Conservation (phyloP, 306 rosid species). For the Crataegus laevigata region DNA sequence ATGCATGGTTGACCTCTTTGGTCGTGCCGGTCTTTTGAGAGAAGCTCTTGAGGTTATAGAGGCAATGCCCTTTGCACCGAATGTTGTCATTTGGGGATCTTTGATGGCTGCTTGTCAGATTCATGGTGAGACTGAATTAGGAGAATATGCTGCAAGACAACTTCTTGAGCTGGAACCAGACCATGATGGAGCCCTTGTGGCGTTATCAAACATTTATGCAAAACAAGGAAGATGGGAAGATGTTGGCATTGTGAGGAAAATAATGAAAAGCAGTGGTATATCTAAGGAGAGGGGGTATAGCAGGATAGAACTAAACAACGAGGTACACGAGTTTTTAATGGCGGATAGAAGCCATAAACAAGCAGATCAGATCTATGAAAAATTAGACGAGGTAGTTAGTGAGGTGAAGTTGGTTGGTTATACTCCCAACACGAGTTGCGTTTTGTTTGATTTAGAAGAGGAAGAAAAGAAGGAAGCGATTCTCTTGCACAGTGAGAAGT, state of each 20-base stretch:
- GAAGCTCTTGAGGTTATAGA: slow-evolving; percentile 74
- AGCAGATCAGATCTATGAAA: slow-evolving; percentile 55
- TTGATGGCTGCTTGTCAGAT: slow-evolving; percentile 78
- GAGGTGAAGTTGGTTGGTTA: slow-evolving; percentile 61
- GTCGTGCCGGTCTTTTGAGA: slow-evolving; percentile 69
- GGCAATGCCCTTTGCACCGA: slow-evolving; percentile 72
- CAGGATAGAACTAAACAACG: slow-evolving; percentile 55
- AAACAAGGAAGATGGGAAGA: slow-evolving; percentile 75
- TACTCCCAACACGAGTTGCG: slow-evolving; percentile 36
- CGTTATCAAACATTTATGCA: slow-evolving; percentile 74
- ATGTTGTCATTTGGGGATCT: slow-evolving; percentile 82
- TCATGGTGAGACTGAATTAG: slow-evolving; percentile 62
- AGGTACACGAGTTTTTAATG: slow-evolving; percentile 63
- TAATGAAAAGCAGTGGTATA: slow-evolving; percentile 53
- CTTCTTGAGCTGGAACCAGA: slow-evolving; percentile 65
- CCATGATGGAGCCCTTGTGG: slow-evolving; percentile 75
- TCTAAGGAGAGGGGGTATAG: slow-evolving; percentile 73
- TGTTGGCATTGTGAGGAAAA: slow-evolving; percentile 52
- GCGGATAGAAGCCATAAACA: slow-evolving; percentile 71
- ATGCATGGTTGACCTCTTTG: slow-evolving; percentile 81
- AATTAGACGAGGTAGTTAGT: slow-evolving; percentile 56
- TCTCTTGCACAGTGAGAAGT: slow-evolving; percentile 83
- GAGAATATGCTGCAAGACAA: slow-evolving; percentile 68
- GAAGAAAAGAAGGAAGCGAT: slow-evolving; percentile 61
- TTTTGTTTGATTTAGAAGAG: slow-evolving; percentile 67